These are phyloP conservation scores for Elsinoe necatrix DNA, from an alignment of 2,329 filamentous ascomycete species.

Conservation along the genomic window DNA sequence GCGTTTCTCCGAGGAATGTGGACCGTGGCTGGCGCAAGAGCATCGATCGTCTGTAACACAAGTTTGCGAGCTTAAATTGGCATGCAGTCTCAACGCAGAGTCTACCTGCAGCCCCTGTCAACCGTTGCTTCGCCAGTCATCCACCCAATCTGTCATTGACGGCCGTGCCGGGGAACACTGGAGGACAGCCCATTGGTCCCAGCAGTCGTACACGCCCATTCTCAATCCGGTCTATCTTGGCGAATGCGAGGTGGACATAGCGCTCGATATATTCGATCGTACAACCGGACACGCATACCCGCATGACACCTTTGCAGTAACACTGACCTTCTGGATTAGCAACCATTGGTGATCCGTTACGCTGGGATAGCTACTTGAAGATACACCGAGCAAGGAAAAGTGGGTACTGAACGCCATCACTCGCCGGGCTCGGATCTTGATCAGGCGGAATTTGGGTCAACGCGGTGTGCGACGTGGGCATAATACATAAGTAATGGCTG, in stretches of 20 bases:
- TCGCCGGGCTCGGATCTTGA: not conserved
- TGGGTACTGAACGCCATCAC: conserved; percentile 4
- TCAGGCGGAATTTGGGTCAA: conserved; percentile 8
- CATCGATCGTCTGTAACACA: conserved; percentile 11
- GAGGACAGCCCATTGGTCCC: conserved; percentile 4
- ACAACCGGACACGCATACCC: conserved; percentile 5
- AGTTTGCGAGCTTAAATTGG: conserved; percentile 12
- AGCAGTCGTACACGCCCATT: not conserved
- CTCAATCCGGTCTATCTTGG: conserved; percentile 1
- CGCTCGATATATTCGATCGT: conserved; percentile 12
- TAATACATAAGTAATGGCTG: conserved; percentile 29
- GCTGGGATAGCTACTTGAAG: conserved; percentile 2
- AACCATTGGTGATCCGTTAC: conserved; percentile 7
- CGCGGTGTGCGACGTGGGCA: conserved; percentile 4
- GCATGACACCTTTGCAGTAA: conserved; percentile 7
- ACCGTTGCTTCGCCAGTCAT: not conserved
- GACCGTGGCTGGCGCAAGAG: conserved; percentile 14
- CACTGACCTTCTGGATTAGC: not conserved
- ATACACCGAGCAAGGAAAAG: conserved; percentile 1
- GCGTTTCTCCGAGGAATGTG: conserved; percentile 8
- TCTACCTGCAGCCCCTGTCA: not conserved
- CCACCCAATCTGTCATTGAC: not conserved
- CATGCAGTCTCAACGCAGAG: not conserved
- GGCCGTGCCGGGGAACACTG: not conserved
- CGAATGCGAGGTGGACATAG: conserved; percentile 12